Evolutionary conservation across 257 asterid genomes (phyloP), one percentile per base, ranked within the genome.

Genomic region (Haberlea rhodopensis): DNA sequence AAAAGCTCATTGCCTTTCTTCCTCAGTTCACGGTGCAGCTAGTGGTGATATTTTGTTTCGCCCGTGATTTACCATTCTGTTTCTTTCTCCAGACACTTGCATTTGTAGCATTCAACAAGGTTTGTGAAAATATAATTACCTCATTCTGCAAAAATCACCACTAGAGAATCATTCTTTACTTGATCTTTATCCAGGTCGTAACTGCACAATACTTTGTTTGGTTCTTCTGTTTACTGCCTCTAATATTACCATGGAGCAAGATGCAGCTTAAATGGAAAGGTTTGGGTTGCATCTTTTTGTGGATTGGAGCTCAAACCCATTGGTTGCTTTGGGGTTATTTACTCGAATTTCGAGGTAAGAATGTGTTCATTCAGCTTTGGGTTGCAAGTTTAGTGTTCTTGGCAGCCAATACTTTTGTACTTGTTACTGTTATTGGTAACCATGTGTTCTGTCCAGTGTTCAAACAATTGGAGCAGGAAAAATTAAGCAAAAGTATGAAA

Each of bases 91-190:
- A 92, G 82, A 92, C 99, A 4, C 72, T 92, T 62, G 87, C 96
- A 23, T 92, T 92, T 78, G 99, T 87, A 8, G 97, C 97, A 34
- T 90, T 94, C 65, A 94, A 94, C 80, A 94, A 89, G 99, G 97
- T 89, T 53, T 26, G 79, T 71, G 13, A 5, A n/a, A 13, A 11
- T 40, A 40, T 13, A 40, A 34, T 34, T n/a, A 34, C 0, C 48
- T 34, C 48, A 4, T 11, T 40, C 18, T 40, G 48, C 6, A 40
- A 40, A 40, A 13, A 1, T 7, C 43, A 1, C 43, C 15, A 1
- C 43, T 9, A 48, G 29, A 31, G 19, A 62, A 56, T 65, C 51
- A 19, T 52, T 8, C 0, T 49, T n/a, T 31, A 23, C 16, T 62
- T n/a, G 22, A 29, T 53, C 20, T 53, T 8, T 69, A 7, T 72